Conservation (phyloP, 257 asterid species). For the Solanum stenotomum region DNA sequence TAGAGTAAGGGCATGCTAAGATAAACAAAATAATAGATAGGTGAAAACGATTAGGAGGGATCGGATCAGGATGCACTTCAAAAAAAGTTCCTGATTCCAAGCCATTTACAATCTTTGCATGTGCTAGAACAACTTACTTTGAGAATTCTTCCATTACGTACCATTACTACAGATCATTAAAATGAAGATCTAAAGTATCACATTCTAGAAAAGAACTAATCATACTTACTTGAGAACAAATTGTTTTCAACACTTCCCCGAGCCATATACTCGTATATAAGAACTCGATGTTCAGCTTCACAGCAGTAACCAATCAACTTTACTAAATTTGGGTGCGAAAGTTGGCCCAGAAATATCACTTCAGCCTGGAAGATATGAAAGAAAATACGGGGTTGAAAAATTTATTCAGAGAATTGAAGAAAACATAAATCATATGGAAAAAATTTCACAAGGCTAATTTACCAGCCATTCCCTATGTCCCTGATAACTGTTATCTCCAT, state of each 20-base stretch:
- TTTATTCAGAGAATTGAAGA: background rate
- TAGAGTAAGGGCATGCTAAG: background rate
- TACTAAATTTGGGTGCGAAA: constrained; percentile 76
- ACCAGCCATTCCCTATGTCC: constrained; percentile 99
- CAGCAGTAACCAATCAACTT: constrained; percentile 77
- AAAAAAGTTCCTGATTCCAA: background rate
- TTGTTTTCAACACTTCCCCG: constrained; percentile 71
- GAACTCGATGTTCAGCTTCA: constrained; percentile 61
- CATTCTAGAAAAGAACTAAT: background rate
- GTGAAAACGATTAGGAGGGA: background rate
- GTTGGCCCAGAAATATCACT: constrained; percentile 75
- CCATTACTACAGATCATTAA: background rate
- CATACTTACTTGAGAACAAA: constrained; percentile 57
- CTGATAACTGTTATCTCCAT: constrained; percentile 82
- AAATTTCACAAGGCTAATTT: background rate
- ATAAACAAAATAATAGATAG: background rate
- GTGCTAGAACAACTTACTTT: background rate
- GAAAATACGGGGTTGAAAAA: background rate
- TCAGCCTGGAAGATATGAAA: constrained; percentile 44
- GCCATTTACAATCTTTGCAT: background rate
- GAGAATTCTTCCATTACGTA: background rate
- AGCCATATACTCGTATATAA: constrained; percentile 65
- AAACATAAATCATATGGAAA: background rate
- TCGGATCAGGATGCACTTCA: background rate
- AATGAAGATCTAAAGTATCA: background rate